Conservation (phyloP, 306 rosid species). For the Malus sieversii region DNA sequence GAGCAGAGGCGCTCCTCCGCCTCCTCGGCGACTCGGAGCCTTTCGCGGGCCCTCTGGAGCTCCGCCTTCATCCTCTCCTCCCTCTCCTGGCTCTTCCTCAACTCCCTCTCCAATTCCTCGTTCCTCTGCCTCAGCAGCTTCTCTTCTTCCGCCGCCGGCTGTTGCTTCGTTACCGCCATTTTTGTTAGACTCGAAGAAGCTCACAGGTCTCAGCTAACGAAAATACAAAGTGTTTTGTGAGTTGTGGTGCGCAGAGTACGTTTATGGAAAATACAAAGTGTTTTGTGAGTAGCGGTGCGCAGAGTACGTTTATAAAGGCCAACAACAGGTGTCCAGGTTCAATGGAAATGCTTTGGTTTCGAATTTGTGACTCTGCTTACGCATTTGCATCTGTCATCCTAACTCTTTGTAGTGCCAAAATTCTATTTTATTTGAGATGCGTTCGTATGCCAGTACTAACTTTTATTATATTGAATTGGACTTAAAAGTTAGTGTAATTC, state of each 20-base stretch:
- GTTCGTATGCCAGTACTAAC: too few relatives aligned
- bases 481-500: too few relatives aligned
- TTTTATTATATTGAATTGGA: too few relatives aligned
- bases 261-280: not conserved
- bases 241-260: not conserved
- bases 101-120: conserved; percentile 65
- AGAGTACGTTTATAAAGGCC: conserved; percentile 5
- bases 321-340: conserved; percentile 22
- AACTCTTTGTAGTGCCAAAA: too few relatives aligned
- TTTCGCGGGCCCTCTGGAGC: conserved; percentile 40
- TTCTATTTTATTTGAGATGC: too few relatives aligned
- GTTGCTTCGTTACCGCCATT: conserved; percentile 23
- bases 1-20: conserved; percentile 91
- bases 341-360: conserved; percentile 4
- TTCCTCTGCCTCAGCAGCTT: conserved; percentile 44
- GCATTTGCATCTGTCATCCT: not conserved
- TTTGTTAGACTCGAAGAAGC: not conserved
- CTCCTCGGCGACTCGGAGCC: conserved; percentile 77
- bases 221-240: too few relatives aligned
- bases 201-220: not conserved
- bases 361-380: not conserved
- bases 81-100: conserved; percentile 56
- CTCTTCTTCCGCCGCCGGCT: conserved; percentile 5
- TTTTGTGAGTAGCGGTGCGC: not conserved
- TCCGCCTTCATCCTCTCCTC: conserved; percentile 59